phyloP scores from a whole-genome alignment of 306 rosid species.

The Carpinus viminea region DNA sequence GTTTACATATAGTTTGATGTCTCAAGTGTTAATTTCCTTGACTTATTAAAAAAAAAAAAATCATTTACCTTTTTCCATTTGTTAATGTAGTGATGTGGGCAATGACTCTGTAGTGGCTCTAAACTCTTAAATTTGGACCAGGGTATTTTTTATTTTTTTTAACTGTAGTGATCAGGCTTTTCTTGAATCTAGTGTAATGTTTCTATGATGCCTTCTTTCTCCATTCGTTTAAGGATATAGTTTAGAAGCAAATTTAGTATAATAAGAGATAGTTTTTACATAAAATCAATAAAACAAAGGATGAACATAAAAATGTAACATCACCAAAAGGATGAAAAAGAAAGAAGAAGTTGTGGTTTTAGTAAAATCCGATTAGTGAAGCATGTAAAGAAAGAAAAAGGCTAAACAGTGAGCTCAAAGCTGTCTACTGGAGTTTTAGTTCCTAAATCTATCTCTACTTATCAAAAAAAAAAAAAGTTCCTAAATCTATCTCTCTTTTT shows the following conservation, averaged over 20 bases:
- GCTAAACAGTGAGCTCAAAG: background rate
- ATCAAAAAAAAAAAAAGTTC: background rate
- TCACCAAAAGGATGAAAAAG: background rate
- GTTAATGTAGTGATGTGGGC: background rate
- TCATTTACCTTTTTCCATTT: background rate
- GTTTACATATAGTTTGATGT: constrained; percentile 5
- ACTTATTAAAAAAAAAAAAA: too few relatives aligned
- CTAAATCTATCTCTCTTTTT: too few relatives aligned
- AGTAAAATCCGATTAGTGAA: background rate
- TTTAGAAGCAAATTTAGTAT: background rate
- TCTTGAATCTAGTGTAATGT: background rate
- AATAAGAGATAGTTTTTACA: background rate
- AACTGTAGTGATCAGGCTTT: too few relatives aligned
- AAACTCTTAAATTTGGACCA: background rate
- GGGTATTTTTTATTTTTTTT: background rate
- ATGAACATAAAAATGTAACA: background rate
- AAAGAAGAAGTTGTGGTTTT: background rate
- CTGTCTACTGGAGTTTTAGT: background rate
- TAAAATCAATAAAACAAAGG: background rate
- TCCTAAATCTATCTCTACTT: background rate
- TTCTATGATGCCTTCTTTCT: background rate
- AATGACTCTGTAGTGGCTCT: background rate
- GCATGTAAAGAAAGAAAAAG: background rate
- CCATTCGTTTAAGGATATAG: background rate
- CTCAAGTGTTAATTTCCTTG: background rate